Percentiles rank a stretch among this genome's conserved stretches.
phyloP scores from a whole-genome alignment of 78 protist genomes.

The Polysphondylium violaceum region DNA sequence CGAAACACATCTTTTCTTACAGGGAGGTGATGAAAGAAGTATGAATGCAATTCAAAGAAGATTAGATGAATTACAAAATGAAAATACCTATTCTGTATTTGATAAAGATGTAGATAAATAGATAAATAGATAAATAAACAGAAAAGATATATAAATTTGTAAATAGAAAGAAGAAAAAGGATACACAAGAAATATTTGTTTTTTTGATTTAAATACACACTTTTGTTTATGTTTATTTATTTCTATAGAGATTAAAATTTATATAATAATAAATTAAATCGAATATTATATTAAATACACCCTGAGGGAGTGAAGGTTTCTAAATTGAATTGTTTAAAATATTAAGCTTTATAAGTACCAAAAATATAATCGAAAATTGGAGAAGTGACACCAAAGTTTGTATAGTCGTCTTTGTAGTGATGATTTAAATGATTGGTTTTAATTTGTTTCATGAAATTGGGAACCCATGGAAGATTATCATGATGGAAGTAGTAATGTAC shows the following conservation, averaged over 20 bases:
- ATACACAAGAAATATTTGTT: slow-evolving; percentile 6
- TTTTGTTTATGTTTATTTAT: neutral
- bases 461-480: slow-evolving; percentile 64
- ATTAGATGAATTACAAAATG: slow-evolving; percentile 70
- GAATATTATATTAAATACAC: too few species aligned
- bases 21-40: slow-evolving; percentile 46
- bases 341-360: slow-evolving; percentile 30
- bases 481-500: slow-evolving; percentile 83
- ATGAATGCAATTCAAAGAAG: slow-evolving; percentile 63
- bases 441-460: slow-evolving; percentile 30
- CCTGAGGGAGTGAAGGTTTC: too few species aligned
- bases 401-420: slow-evolving; percentile 78
- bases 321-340: neutral
- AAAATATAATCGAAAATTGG: slow-evolving; percentile 73
- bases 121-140: neutral
- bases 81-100: slow-evolving; percentile 56
- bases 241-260: neutral
- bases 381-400: slow-evolving; percentile 78
- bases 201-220: neutral
- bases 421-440: slow-evolving; percentile 76
- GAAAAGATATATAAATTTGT: neutral
- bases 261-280: too few species aligned
- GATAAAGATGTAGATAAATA: slow-evolving; percentile 20
- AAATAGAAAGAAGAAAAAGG: neutral
- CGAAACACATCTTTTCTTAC: slow-evolving; percentile 68